Base-by-base conservation (phyloP, 2,329 filamentous ascomycete species). In the Trichoderma koningii region DNA sequence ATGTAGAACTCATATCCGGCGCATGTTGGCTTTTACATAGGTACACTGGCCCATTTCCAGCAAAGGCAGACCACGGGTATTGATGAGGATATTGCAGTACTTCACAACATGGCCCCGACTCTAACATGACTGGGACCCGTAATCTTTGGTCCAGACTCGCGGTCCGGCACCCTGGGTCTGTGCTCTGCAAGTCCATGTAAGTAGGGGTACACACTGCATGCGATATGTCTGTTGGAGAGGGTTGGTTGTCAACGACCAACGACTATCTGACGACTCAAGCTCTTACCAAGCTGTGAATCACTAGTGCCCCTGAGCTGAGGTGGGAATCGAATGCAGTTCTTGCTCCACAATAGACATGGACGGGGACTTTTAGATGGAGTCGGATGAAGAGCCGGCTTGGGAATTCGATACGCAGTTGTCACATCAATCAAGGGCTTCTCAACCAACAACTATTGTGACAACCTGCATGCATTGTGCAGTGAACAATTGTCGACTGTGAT, bases 31-130 rank as follows among this genome's bases (percentile, higher is more conserved):
- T 38, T 47, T 15, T n/a, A 28, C 34, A 38, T 5, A n/a, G 17
- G 14, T n/a, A 28, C 34, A 38, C 10, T 23, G 17, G 14, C 14
- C 23, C 42, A 2, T 21, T 62, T 12, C 7, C 7, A 12, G 17
- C 17, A 10, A 38, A 34, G n/a, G 3, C 15, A 10, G 23, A 15
- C 47, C 17, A 42, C 45, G 26, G 6, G 9, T 26, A 34, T 12
- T 5, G 30, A 53, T 5, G 2, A 34, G 48, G 48, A 17, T 1
- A 52, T 62, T 45, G 59, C 26, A 34, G 48, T 26, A 53, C 50
- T 42, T 62, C 26, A 53, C 34, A 10, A 26, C 47, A 62, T 50
- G 59, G 50, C 26, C 38, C 48, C n/a, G 23, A 42, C 41, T 15
- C 50, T 12, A 23, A 30, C 7, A 14, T 34, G 41, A 30, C 48